Base-by-base conservation (phyloP, 192 early-diverging fungal species). In the Geosiphon pyriformis region DNA sequence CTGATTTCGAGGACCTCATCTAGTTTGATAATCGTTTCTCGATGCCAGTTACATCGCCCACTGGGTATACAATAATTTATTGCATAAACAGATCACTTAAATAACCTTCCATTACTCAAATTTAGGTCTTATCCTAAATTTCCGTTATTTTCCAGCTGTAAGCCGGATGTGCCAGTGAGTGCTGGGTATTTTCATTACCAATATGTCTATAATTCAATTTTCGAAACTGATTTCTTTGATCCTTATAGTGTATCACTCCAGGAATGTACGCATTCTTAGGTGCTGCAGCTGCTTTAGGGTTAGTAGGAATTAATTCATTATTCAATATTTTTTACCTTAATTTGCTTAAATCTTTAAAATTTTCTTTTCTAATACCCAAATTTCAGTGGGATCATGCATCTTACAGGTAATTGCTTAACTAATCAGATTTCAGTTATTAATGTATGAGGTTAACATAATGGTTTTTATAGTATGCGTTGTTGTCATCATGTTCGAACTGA, bases 401-500 rank as follows among this genome's bases (percentile, higher is more conserved):
- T 78, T 47, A 78, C 76, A 0, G 61, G 61, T 63, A 52, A 10
- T 7, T n/a, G 7, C 4, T 20, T 42, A 10, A 10, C 6, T 42
- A 42, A 10, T 42, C 15, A 42, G n/a, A n/a, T n/a, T n/a, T n/a
- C n/a, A n/a, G n/a, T n/a, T n/a, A n/a, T n/a, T n/a, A n/a, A n/a
- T n/a, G n/a, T n/a, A n/a, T n/a, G n/a, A n/a, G n/a, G n/a, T n/a
- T n/a, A n/a, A n/a, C n/a, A n/a, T n/a, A n/a, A n/a, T n/a, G n/a
- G n/a, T n/a, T n/a, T n/a, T n/a, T 57, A 2, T 54, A 72, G 87
- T 92, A 2, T 88, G 89, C 25, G 77, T 94, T 22, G 93, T 94
- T 0, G 95, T 99, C 10, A 98, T 99, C 72, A 96, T 98, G 94
- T 99, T 97, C 77, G 97, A 99, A 71, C 77, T 99, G 61, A 99